Evolutionary conservation across 345 rosid species (phyloP).

Genomic region (Boechera divaricarpa): DNA sequence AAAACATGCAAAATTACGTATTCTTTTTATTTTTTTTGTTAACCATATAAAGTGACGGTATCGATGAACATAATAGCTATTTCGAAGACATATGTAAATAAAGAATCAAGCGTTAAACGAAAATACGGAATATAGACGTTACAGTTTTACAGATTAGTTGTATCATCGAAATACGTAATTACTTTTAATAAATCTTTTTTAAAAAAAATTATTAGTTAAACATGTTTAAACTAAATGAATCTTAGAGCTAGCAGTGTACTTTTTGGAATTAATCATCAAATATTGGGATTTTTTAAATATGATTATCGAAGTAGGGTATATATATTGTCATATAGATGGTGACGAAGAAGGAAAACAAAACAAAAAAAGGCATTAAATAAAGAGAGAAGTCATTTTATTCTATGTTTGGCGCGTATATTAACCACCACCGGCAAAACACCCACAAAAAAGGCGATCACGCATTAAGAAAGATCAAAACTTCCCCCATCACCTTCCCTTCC

Average conservation of each 20-base stretch:
- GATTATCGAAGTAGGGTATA: neutral
- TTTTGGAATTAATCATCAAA: neutral
- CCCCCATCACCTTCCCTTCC: constrained; percentile 27
- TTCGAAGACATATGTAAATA: neutral
- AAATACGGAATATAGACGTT: neutral
- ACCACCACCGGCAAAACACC: constrained; percentile 49
- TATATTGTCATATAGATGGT: neutral
- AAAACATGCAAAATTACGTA: neutral
- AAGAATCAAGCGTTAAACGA: neutral
- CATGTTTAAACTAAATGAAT: neutral
- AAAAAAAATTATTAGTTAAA: neutral
- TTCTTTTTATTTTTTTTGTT: neutral
- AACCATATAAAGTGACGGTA: neutral
- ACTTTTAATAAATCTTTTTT: neutral
- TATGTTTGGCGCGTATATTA: constrained; percentile 73
- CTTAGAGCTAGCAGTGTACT: neutral
- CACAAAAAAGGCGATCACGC: constrained; percentile 42
- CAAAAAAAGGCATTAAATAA: neutral
- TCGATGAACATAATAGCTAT: neutral
- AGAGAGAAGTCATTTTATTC: constrained; percentile 43
- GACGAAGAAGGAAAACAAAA: neutral
- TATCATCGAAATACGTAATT: neutral
- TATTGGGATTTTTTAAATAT: neutral
- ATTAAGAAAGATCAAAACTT: constrained; percentile 51
- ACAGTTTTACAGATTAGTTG: neutral